Evolutionary conservation across 2,329 filamentous ascomycete genomes (phyloP), one percentile per base, ranked within the genome.

Genomic region (Cercospora berteroae): DNA sequence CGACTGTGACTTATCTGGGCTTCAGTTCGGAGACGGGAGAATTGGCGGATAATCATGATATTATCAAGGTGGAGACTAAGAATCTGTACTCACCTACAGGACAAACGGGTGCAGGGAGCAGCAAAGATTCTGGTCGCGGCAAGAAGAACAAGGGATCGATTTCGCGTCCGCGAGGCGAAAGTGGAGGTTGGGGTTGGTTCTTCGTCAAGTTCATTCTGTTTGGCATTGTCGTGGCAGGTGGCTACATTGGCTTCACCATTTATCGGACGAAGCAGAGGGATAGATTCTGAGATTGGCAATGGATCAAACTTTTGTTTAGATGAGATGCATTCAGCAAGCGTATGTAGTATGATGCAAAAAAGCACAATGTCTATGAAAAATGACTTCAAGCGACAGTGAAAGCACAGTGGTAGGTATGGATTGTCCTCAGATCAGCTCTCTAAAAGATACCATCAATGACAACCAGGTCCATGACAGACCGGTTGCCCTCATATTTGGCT

Each of bases 11-110:
- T 29, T 90, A 89, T 78, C 80, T 90, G 5, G 88, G 88, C 70
- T 88, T 90, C 81, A 85, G 87, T 74, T 90, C 92, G 65, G 94
- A 98, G 84, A 98, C 95, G 16, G 95, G 95, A 77, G 94, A 99
- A 83, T 87, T 99, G 72, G 93, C 89, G 80, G 95, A 99, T 82
- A 97, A 97, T 85, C 94, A 97, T 85, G 95, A 99, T 81, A 96
- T 99, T 80, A 88, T 98, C 78, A 90, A 88, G 60, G 87, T 99
- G 74, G 85, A 89, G 71, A 90, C 94, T 66, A 91, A 90, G 84
- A 99, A 97, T 80, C 83, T 99, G 69, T 98, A 98, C 83, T 89
- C 86, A 74, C 87, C 86, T 39, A 81, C 83, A 33, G 77, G 76
- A 20, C 72, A 72, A 48, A 72, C 70, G 80, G 83, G 74, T 79